A percentile compares a stretch with the other conserved stretches of the same genome.
Conservation (phyloP, 768 basidiomycete genomes). For the Cystobasidium onofrii region DNA sequence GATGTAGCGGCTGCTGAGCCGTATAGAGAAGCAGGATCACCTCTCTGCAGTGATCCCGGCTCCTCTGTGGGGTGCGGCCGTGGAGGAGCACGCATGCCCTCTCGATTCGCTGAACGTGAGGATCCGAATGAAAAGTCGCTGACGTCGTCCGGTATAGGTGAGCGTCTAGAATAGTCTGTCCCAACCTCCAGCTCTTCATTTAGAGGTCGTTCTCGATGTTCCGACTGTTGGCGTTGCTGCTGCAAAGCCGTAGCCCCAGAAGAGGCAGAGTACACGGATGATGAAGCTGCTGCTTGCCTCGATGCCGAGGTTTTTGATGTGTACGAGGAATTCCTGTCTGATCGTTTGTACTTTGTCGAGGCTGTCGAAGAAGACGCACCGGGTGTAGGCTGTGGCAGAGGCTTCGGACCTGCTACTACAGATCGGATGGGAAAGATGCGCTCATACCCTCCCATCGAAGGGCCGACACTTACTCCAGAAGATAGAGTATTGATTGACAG, state of each 20-base stretch:
- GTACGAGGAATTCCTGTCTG: neutral
- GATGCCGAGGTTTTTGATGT: neutral
- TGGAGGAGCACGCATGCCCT: neutral
- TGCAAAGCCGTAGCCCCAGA: neutral
- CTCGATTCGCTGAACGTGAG: neutral
- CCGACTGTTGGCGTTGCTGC: neutral
- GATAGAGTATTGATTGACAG: slow-evolving; percentile 20
- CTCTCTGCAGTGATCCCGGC: neutral
- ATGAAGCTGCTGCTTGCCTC: neutral
- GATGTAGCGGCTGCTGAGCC: neutral
- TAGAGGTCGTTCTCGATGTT: neutral
- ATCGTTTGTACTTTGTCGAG: neutral
- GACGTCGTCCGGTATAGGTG: slow-evolving; percentile 14
- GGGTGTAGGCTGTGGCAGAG: neutral
- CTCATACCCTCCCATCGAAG: slow-evolving; percentile 25
- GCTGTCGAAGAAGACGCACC: neutral
- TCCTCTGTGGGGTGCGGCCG: neutral
- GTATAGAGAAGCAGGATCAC: neutral
- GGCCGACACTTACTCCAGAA: slow-evolving; percentile 10
- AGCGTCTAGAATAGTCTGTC: slow-evolving; percentile 8
- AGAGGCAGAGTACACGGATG: neutral
- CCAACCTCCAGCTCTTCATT: slow-evolving; percentile 2
- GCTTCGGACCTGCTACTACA: slow-evolving; percentile 12
- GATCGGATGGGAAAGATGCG: slow-evolving; percentile 27
- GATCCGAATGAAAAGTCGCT: slow-evolving; percentile 8